Base-by-base conservation (phyloP, 768 basidiomycete species). In the Lactarius tabidus region DNA sequence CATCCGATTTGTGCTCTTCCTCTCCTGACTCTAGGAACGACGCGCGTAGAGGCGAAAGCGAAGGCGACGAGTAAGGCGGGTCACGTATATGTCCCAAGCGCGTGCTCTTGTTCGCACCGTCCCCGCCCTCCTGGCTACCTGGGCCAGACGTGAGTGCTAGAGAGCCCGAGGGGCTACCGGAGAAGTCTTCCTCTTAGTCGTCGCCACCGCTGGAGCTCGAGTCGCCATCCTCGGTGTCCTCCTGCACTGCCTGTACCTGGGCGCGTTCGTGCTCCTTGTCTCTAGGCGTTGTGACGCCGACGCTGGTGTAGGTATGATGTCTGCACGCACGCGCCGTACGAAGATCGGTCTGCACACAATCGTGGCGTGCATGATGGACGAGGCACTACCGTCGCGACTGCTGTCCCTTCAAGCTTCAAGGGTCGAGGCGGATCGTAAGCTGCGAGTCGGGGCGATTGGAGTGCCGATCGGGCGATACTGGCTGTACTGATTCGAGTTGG, bases 341-440 rank as follows among this genome's bases (percentile, higher is more conserved):
- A 70, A 39, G 54, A 63, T 68, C 36, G 69, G 67, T 8, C 60
- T 62, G 48, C 69, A 63, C 9, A 70, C 67, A 43, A 69, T 68
- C 23, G 69, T 68, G 18, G 69, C 69, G 12, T 69, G 69, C 28
- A 67, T 64, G 39, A 70, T 65, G 14, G n/a, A 9, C 6, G 67
- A 68, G 23, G 67, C 67, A 14, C 51, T 63, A 5, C 67, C 64
- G 33, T 67, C 69, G 10, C 69, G 66, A 35, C 28, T 57, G 29
- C 67, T 60, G 45, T 64, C 57, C 56, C 66, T 53, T 20, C 62
- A n/a, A n/a, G 55, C 12, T n/a, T n/a, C n/a, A n/a, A n/a, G 57
- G 57, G 31, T 69, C 26, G 48, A 52, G 39, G 18, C 60, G 61
- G 38, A 69, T 64, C 18, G 68, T 64, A 17, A 68, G 63, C 38